Conservation (phyloP, 495 filamentous ascomycete species). For the Penicillium verhagenii region DNA sequence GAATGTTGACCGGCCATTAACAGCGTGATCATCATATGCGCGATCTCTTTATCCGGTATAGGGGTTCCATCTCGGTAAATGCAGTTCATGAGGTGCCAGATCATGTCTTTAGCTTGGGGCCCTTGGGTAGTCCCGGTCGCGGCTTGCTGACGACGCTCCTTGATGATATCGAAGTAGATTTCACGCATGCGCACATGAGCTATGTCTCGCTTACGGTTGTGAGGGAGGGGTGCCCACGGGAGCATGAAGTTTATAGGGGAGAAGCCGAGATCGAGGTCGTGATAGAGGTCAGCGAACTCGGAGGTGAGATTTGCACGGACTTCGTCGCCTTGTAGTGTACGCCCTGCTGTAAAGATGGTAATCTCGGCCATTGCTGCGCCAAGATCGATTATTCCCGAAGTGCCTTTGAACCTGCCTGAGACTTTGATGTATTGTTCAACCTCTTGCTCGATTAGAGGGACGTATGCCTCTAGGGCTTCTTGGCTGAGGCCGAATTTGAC, state of each 20-base stretch:
- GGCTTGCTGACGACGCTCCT: conserved; percentile 53
- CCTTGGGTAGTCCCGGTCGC: conserved; percentile 23
- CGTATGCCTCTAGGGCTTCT: conserved; percentile 72
- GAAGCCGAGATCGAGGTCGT: conserved; percentile 85
- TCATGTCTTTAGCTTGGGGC: conserved; percentile 59
- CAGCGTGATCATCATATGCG: conserved; percentile 90
- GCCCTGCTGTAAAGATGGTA: conserved; percentile 80
- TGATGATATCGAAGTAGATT: conserved; percentile 76
- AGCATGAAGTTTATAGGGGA: conserved; percentile 81
- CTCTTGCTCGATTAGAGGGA: conserved; percentile 75
- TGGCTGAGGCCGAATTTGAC: conserved; percentile 82
- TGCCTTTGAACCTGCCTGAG: conserved; percentile 63
- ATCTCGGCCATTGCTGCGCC: conserved; percentile 73
- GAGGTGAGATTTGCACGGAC: conserved; percentile 68
- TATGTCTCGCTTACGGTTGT: conserved; percentile 73
- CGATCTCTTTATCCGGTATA: conserved; percentile 76
- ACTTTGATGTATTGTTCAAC: conserved; percentile 66
- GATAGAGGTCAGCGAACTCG: conserved; percentile 69
- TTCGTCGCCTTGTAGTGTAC: conserved; percentile 77
- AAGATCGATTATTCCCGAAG: conserved; percentile 64
- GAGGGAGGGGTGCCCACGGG: conserved; percentile 82
- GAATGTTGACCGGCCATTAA: conserved; percentile 91
- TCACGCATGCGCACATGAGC: conserved; percentile 74
- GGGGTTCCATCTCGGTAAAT: conserved; percentile 70
- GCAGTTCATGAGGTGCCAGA: conserved; percentile 79